Base-by-base conservation (phyloP, 768 basidiomycete genomes). In the Suillus placidus region DNA sequence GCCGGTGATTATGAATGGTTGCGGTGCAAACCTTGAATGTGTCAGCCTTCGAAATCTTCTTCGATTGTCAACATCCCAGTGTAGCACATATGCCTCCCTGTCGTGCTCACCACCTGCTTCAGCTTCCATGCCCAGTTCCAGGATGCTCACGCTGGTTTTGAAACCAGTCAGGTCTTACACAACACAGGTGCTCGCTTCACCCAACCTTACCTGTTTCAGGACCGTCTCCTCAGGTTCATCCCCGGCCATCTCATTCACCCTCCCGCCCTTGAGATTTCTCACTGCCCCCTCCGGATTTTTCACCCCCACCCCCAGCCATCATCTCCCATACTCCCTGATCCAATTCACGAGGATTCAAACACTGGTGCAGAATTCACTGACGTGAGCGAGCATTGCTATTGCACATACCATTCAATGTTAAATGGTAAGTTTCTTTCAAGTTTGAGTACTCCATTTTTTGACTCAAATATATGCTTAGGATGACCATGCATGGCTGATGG, bases 401-500 rank as follows among this genome's bases (percentile, higher is more conserved):
- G n/a, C 9, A 47, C 45, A 4, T 47, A 20, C 20, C 43, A 45
- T 9, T 45, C 43, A 47, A 23, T 5, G 42, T 47, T 68, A 34
- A 68, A 26, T 54, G 61, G 64, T 62, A 60, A 38, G 55, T 37
- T 40, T 26, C n/a, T 0, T 47, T n/a, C 45, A 47, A n/a, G 45
- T n/a, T n/a, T 47, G 9, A 47, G n/a, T 35, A 35, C 56, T 55
- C 32, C 34, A 23, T 54, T 49, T n/a, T 40, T 70, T 23, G 60
- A 43, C 14, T 40, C 38, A 16, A n/a, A 16, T 49, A 4, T 42
- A 23, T 18, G 45, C 57, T 42, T 63, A 67, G 63, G 43, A 26
- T 5, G 12, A 54, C 65, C 62, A 20, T 68, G 68, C 42, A 23
- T 51, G 26, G 60, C 62, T 34, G 18, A 47, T 13, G 65, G 68